Conservation (phyloP, 2,329 filamentous ascomycete species). For the Cercospora berteroae region DNA sequence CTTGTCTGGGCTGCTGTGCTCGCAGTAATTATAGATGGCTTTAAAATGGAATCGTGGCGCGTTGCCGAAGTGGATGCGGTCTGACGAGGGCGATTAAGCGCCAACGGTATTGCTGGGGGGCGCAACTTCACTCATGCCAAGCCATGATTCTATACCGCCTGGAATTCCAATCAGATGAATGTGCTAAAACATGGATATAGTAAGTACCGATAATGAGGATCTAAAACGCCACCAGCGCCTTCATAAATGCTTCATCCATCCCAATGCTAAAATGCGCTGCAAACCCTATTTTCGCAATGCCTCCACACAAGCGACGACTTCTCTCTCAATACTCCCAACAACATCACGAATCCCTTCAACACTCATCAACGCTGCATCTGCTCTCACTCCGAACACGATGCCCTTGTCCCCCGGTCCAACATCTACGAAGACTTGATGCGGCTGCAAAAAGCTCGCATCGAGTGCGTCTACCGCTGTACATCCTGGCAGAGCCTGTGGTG, state of each 20-base stretch:
- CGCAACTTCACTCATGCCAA: background rate
- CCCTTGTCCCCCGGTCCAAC: conserved; percentile 17
- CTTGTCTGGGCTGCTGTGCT: background rate
- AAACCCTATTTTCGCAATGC: background rate
- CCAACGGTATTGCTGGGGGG: background rate
- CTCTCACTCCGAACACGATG: conserved; percentile 18
- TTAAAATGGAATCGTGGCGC: background rate
- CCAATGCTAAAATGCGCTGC: background rate
- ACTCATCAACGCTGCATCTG: conserved; percentile 17
- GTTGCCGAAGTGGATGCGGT: background rate
- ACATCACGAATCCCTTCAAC: conserved; percentile 4
- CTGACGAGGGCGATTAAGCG: background rate
- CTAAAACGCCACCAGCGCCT: background rate
- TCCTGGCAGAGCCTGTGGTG: conserved; percentile 8
- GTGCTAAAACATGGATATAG: background rate
- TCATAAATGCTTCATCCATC: background rate
- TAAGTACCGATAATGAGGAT: background rate
- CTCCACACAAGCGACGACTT: conserved; percentile 11
- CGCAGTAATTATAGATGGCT: background rate
- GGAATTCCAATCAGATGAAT: background rate
- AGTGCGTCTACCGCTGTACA: conserved; percentile 16
- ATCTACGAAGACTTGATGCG: conserved; percentile 16
- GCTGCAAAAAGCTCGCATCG: conserved; percentile 10
- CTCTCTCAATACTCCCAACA: conserved; percentile 9
- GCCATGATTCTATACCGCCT: background rate